Evolutionary conservation across 2,329 filamentous ascomycete species (phyloP).

Genomic region (Aureobasidium namibiae): DNA sequence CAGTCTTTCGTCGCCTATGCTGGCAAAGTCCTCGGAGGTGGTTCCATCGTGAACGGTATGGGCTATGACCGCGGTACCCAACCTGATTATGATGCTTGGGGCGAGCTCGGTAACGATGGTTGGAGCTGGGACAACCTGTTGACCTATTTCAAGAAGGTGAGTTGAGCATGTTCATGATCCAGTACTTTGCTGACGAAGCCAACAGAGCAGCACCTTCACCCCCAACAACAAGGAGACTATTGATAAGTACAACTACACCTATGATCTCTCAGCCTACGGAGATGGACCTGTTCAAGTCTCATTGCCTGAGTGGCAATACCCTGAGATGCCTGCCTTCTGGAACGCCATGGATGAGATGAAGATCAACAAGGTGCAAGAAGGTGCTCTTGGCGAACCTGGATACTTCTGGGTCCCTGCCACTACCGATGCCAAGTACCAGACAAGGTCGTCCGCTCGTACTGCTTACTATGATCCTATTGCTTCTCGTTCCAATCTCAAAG

Average conservation of each 20-base stretch:
- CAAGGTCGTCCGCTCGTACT: conserved; percentile 27
- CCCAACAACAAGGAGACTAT: conserved; percentile 14
- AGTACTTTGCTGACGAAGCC: conserved; percentile 14
- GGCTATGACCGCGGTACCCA: conserved; percentile 9
- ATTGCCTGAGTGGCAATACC: conserved; percentile 19
- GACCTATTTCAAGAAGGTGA: conserved; percentile 19
- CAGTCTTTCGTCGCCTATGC: not conserved
- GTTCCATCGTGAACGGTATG: conserved; percentile 10
- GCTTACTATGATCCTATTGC: conserved; percentile 26
- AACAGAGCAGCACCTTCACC: conserved; percentile 21
- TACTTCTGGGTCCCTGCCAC: conserved; percentile 30
- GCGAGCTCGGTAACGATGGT: conserved; percentile 1
- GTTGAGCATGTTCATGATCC: not conserved
- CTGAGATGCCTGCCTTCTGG: conserved; percentile 18
- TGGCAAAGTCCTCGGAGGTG: conserved; percentile 2
- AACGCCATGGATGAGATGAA: conserved; percentile 16
- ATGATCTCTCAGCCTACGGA: conserved; percentile 16
- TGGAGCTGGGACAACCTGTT: conserved; percentile 8
- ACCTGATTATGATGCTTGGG: conserved; percentile 10
- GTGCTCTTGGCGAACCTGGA: conserved; percentile 23
- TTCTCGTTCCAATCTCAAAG: conserved; percentile 25
- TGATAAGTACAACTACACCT: conserved; percentile 15
- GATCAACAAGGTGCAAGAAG: conserved; percentile 17
- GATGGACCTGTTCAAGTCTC: conserved; percentile 18
- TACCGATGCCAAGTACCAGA: conserved; percentile 27